Evolutionary conservation across 108 stramenopile genomes (phyloP), one percentile per base, ranked within the genome.

Genomic region (Asterionellopsis glacialis): DNA sequence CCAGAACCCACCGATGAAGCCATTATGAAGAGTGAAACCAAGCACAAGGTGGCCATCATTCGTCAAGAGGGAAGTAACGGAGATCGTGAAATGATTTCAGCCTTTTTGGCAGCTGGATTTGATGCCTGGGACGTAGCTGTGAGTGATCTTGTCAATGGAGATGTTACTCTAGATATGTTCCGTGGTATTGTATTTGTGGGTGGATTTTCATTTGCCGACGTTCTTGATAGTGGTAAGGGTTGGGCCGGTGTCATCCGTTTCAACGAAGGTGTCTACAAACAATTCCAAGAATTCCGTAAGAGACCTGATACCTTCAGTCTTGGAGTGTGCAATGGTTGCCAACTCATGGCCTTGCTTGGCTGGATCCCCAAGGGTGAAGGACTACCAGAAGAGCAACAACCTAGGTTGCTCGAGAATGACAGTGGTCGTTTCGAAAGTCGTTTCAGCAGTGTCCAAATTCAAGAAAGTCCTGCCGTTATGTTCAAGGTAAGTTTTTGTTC

Each of bases 301-400:
- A 88, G 97, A 53, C 50, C 64, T 14, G 94, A 98, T 77, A 98
- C 97, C 1, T 99, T 99, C 78, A 95, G 94, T 63, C 83, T 99
- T 18, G 99, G 99, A 41, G 87, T 99, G 11, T 99, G 99, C 77
- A 99, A 98, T 64, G 99, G 99, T 47, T 99, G 99, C 78, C 99
- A 99, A 79, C 93, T 99, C 62, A 93, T 99, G 93, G 97, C 98
- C 2, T 75, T 99, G 42, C 85, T 99, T 16, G 99, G 99, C 16
- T 98, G 97, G 97, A 94, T 99, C 55, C 97, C 97, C 26, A 79
- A 66, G 42, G 64, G 39, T 24, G 81, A 77, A 25, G 90, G 80
- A 43, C 70, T 89, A 41, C 78, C 82, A 16, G 86, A 84, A 63
- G 93, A 92, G 45, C 61, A 68, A 41, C 97, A 97, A 74, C 96